Evolutionary conservation across 1,139 yeast species (phyloP), one percentile per base, ranked within the genome.

Genomic region (Nadsonia starkeyi-henricii): DNA sequence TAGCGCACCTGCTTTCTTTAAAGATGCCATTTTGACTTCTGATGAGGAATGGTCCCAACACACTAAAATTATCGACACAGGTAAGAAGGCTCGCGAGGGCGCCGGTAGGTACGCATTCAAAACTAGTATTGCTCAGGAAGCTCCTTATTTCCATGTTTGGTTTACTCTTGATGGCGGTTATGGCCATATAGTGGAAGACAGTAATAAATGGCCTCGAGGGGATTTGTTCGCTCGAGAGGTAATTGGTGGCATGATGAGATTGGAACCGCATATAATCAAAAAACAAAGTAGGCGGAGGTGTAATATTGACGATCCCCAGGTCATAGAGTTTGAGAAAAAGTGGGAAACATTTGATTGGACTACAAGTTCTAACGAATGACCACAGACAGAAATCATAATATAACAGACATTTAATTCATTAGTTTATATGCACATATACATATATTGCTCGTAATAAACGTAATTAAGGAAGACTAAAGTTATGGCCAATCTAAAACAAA

Each of bases 121-220:
- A 20, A 54, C 60, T 13, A 58, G 64, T n/a, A 65, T 74, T 42
- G 74, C 75, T 1, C 65, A 70, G 48, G 73, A 73, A 49, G 70
- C 75, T 3, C 74, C 76, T 1, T 74, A 66, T 54, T 73, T 71
- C 55, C 78, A 74, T 54, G 73, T 70, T 3, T 74, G 78, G 78
- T 61, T 71, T 50, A 62, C 61, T 28, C 49, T 69, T 12, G 65
- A 69, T 47, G 77, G 77, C 12, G 78, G 78, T 0, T 49, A 70
- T 44, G 78, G 75, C 1, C 78, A 73, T 56, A 70, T 74, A n/a
- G 65, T 74, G 5, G 77, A 73, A 50, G 65, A 70, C 48, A 47
- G 56, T 1, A 47, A 54, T 1, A 46, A 49, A 9, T 74, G 78
- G 78, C 77, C 78, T 0, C 55, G 57, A 41, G 71, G 68, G 4